Base-by-base conservation (phyloP, 2,329 filamentous ascomycete species). In the Diaporthe ampelina region DNA sequence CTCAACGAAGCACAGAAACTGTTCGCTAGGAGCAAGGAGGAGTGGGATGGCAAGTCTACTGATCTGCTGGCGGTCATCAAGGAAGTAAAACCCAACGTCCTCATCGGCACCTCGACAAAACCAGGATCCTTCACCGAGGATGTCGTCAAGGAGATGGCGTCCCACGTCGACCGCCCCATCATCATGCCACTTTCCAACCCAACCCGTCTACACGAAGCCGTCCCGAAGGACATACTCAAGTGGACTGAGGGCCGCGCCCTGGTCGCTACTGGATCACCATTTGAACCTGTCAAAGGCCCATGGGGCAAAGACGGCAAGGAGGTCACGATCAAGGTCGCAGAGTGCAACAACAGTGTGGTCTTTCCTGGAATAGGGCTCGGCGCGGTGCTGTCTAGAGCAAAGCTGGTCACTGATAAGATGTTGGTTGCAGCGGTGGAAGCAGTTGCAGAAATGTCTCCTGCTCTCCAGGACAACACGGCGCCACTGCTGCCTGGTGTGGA, bases 341-440 rank as follows among this genome's bases (percentile, higher is more conserved):
- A 97, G 82, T 97, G 95, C 84, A 97, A 97, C 84, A 97, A 97
- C 84, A 93, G 91, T 0, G 94, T 94, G 45, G 93, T 93, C 21
- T 97, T 97, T 82, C 95, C 95, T 0, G 94, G 94, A 0, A 96
- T 97, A 74, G 95, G 94, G 0, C 91, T 97, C 0, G 95, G 94
- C 15, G 90, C 90, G 10, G 90, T 98, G 0, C 88, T 97, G 1
- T 92, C 88, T 35, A 91, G 94, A 19, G 88, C 93, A 3, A 87
- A 85, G 17, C 86, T 91, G 0, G 83, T 97, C 37, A 93, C 93
- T 0, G 92, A 95, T 76, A 89, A 90, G 76, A 95, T 97, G 91
- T 90, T 97, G 17, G 93, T 97, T 0, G 93, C 94, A 0, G 95
- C 95, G 0, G 91, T 94, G 4, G 89, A 92, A 79, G 93, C 91